Base-by-base conservation (phyloP, 1,284 basidiomycete genomes). In the Leccinum solheimii region DNA sequence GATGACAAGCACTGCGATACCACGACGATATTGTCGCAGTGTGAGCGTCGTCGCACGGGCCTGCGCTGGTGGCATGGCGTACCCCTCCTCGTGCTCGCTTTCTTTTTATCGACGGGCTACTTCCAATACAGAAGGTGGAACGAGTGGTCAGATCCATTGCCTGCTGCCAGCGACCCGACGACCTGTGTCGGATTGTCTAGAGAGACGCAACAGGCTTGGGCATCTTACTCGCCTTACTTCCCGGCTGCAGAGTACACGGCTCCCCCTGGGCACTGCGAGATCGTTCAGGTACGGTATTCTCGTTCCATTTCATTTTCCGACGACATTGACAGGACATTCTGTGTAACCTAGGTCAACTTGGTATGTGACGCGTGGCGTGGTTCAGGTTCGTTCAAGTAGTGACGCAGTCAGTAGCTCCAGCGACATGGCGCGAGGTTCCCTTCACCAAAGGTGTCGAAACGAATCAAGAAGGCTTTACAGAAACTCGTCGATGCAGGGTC, bases 371-470 rank as follows among this genome's bases (percentile, higher is more conserved):
- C 10, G 5, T 45, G 19, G 19, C 43, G 19, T 45, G 43, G 1
- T 11, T 4, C 10, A 14, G 9, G 40, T 45, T 21, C 6, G 14
- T 16, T 49, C 10, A 45, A 55, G 34, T 63, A 57, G 40, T 57
- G 54, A 67, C 58, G 55, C 40, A 11, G n/a, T 26, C 49, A 27
- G 21, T 21, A 64, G 92, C 76, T 96, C 19, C 89, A 95, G 76
- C 80, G 94, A 10, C 94, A 96, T 69, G 91, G 92, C 1, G 87
- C 91, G 1, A 83, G 94, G 32, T 94, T 83, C 66, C 94, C 94
- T 0, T 94, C 92, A 0, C 68, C 73, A 0, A 77, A 78, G 8
- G 81, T 86, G 0, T 73, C 79, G 0, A 69, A 69, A 10, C 66
- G 67, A 4, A 88, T 93, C n/a, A 60, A 76, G 36, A 61, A 71